Evolutionary conservation across 495 filamentous ascomycete species (phyloP), one percentile per base, ranked within the genome.

Genomic region (Aspergillus avenaceus): DNA sequence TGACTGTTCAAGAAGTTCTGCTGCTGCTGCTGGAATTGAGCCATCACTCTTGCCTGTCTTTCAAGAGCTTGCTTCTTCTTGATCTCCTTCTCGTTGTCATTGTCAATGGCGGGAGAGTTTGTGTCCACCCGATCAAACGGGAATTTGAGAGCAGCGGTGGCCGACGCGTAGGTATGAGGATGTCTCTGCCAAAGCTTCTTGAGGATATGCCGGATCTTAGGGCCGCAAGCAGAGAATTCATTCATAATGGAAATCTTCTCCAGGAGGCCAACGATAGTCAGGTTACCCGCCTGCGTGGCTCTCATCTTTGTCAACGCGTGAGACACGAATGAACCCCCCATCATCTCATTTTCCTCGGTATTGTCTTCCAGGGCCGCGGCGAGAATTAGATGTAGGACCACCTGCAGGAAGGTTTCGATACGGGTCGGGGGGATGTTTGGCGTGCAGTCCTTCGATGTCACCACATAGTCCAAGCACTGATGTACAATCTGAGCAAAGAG

Each of bases 1-100:
- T 96, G 90, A 55, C 81, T 90, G 49, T 87, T 84, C 70, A 97
- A 65, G 71, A 97, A 97, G 55, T 81, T 90, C 66, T 95, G 90
- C 61, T 97, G 95, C 59, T 99, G 90, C 59, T 95, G 84, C 63
- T 96, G 93, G 73, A 97, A 95, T 63, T 96, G 88, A 2, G 91
- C 92, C 91, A 97, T 96, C 16, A 97, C 88, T 54, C 79, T 84
- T 8, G 91, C 91, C 69, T 97, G 90, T 41, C 93, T 79, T 51
- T 92, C 90, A 27, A 90, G 66, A 0, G 95, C 93, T 24, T 91
- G 84, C 57, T 85, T 82, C 74, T 96, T 97, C 76, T 90, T 97
- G 41, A 78, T 67, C 64, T 95, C 90, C 41, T 83, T 84, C 53
- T 91, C 86, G 53, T 84, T 81, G 9, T 87, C 82, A 2, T 70